Evolutionary conservation across 176 grass and related monocot species (phyloP).

Genomic region (Luzula sylvatica): DNA sequence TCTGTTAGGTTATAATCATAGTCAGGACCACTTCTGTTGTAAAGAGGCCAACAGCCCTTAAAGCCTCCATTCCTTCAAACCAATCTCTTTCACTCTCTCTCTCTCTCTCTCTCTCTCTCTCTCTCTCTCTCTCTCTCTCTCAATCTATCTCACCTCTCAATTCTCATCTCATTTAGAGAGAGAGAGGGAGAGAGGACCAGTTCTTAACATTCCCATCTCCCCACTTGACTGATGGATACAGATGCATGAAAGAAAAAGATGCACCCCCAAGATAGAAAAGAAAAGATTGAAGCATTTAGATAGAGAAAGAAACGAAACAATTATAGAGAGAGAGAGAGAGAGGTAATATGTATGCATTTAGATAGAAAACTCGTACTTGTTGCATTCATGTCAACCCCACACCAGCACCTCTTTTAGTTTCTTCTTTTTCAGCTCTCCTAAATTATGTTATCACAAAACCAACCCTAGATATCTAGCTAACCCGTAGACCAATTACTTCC

Average conservation of each 20-base stretch:
- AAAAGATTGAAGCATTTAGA: background rate
- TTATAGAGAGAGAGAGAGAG: constrained; percentile 13
- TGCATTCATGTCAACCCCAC: constrained; percentile 8
- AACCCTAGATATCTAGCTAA: constrained; percentile 24
- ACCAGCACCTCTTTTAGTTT: background rate
- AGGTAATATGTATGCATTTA: background rate
- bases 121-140: background rate
- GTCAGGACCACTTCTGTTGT: constrained; percentile 38
- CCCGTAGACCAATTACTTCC: constrained; percentile 11
- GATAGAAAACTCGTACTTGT: constrained; percentile 29
- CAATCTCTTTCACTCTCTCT: constrained; percentile 8
- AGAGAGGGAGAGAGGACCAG: constrained; percentile 15
- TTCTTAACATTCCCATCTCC: constrained; percentile 34
- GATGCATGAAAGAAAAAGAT: constrained; percentile 38
- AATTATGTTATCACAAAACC: constrained; percentile 8
- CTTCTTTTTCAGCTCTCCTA: constrained; percentile 2
- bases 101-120: background rate
- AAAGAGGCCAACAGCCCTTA: constrained; percentile 47
- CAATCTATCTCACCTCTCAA: background rate
- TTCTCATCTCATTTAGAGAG: background rate
- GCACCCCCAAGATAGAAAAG: constrained; percentile 12
- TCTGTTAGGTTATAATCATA: constrained; percentile 21
- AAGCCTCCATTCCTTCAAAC: constrained; percentile 18
- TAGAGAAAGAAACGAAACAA: constrained; percentile 10
- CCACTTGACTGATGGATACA: constrained; percentile 40